These are phyloP conservation scores for Linnemannia zychae DNA, from an alignment of 192 early-diverging fungal species.

Conservation along the genomic window DNA sequence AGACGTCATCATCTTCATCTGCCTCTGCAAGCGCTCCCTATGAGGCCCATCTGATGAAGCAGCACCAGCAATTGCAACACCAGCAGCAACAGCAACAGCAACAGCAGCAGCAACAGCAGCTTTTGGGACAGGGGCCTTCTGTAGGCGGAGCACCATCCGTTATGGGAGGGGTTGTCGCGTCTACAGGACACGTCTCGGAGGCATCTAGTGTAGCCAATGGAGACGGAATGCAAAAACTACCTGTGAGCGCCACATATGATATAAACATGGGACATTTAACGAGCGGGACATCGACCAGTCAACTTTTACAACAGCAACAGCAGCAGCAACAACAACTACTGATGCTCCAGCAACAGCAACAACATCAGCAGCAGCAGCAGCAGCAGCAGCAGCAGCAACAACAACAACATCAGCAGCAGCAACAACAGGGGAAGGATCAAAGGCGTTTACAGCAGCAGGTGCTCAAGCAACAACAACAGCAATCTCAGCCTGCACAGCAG, in stretches of 20 bases:
- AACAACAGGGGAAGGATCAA: constrained; percentile 35
- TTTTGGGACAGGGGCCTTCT: background rate
- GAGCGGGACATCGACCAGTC: background rate
- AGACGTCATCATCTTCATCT: background rate
- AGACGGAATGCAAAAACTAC: background rate
- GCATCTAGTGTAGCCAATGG: background rate
- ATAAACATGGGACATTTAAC: background rate
- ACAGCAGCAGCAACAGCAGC: constrained; percentile 27
- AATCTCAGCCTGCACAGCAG: constrained; percentile 11
- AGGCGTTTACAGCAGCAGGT: constrained; percentile 23
- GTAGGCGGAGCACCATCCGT: background rate
- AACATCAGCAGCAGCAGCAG: constrained; percentile 2
- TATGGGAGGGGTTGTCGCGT: background rate
- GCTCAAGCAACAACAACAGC: background rate
- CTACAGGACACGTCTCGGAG: background rate
- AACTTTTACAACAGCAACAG: constrained; percentile 20
- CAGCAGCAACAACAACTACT: constrained; percentile 10
- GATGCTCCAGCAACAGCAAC: constrained; percentile 19
- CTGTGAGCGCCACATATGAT: background rate
- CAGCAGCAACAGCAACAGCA: constrained; percentile 25
- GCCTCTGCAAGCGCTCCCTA: background rate
- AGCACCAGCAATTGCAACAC: constrained; percentile 15
- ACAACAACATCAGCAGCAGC: constrained; percentile 22
- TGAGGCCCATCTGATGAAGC: background rate
- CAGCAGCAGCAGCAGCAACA: constrained; percentile 22